phyloP scores from a whole-genome alignment of 306 rosid species.

The Medicago arabica region DNA sequence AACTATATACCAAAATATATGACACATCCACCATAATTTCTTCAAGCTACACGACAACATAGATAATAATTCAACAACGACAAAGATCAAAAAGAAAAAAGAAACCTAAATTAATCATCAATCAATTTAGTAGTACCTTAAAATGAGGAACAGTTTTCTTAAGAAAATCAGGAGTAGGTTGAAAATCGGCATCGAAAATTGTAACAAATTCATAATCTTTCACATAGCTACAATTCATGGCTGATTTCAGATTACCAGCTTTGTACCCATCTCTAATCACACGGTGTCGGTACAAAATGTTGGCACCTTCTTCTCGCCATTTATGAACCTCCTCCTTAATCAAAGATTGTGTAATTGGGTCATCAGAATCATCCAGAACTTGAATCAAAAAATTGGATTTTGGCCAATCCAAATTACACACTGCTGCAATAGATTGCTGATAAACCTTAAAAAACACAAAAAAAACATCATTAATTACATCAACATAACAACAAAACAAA shows the following conservation, averaged over 20 bases:
- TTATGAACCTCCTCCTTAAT: conserved; percentile 83
- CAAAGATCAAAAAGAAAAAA: conserved; percentile 8
- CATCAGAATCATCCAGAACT: conserved; percentile 96
- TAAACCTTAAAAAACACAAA: conserved; percentile 63
- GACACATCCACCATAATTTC: conserved; percentile 20
- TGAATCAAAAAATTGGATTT: conserved; percentile 76
- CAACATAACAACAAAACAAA: conserved; percentile 1
- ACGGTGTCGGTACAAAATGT: conserved; percentile 82
- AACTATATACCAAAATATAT: conserved; percentile 26
- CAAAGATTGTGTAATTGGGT: conserved; percentile 68
- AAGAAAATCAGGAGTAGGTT: conserved; percentile 87
- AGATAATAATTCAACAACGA: not conserved
- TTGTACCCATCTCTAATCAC: conserved; percentile 92
- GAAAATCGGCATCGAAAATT: conserved; percentile 95
- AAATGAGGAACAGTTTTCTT: conserved; percentile 88
- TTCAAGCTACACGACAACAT: conserved; percentile 26
- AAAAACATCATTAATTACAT: conserved; percentile 14
- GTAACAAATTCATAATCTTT: conserved; percentile 91
- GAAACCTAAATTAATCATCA: not conserved
- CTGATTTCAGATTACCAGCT: conserved; percentile 97
- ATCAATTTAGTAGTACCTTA: conserved; percentile 53
- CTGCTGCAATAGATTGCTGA: conserved; percentile 92
- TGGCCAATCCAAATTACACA: conserved; percentile 94
- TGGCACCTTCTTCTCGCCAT: conserved; percentile 88
- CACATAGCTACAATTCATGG: conserved; percentile 92